These are phyloP conservation scores for Penicillium paradoxum DNA, from an alignment of 495 filamentous ascomycete genomes.

Conservation along the genomic window DNA sequence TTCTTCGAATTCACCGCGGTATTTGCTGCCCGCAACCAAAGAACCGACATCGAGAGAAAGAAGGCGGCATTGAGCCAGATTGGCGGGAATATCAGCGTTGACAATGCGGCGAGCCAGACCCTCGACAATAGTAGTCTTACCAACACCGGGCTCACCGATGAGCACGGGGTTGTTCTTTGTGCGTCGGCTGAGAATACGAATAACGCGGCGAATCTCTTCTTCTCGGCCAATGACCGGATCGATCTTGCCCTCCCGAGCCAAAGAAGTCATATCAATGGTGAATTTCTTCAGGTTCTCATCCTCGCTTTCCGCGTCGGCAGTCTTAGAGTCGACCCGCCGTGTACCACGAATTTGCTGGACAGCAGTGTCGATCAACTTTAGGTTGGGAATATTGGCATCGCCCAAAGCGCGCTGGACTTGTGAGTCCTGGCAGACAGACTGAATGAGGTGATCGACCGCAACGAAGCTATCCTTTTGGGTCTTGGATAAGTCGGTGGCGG, in stretches of 20 bases:
- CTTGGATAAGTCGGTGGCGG: conserved; percentile 85
- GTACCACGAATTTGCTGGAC: conserved; percentile 87
- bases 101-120: conserved; percentile 94
- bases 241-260: conserved; percentile 94
- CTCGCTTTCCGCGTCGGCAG: conserved; percentile 83
- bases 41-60: conserved; percentile 93
- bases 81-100: conserved; percentile 91
- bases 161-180: conserved; percentile 99
- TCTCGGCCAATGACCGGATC: conserved; percentile 97
- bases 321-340: conserved; percentile 87
- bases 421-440: conserved; percentile 71
- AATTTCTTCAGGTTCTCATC: conserved; percentile 95
- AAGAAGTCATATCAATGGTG: conserved; percentile 92
- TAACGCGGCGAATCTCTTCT: conserved; percentile 91
- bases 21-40: conserved; percentile 94
- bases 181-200: conserved; percentile 85
- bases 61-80: conserved; percentile 88
- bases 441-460: conserved; percentile 90
- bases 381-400: conserved; percentile 87
- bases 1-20: conserved; percentile 96
- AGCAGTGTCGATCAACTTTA: conserved; percentile 82
- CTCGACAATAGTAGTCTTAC: conserved; percentile 97
- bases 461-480: conserved; percentile 94
- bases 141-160: conserved; percentile 94
- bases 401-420: conserved; percentile 66